Percentiles rank a stretch among this genome's conserved stretches.
Evolutionary conservation across 352 stramenopile genomes (phyloP).

Genomic region (Globisporangium acanthophoron): DNA sequence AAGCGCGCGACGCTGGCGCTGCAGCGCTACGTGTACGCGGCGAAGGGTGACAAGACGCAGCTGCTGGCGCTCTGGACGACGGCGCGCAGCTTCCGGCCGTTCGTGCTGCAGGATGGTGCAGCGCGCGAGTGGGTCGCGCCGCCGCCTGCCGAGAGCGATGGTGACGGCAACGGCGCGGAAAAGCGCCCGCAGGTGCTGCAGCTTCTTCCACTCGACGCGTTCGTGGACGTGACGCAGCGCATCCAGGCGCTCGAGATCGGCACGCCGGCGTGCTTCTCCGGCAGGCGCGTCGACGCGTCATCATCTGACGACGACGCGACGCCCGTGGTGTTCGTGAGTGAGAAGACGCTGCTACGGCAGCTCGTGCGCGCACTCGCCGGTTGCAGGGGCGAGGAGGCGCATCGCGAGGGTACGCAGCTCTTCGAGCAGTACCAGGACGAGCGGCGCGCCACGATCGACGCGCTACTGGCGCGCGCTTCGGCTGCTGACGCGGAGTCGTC

Average conservation of each 20-base stretch:
- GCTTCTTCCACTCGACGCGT: slow-evolving; percentile 28
- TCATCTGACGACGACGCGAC: neutral
- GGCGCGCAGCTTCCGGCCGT: slow-evolving; percentile 22
- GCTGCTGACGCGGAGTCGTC: neutral
- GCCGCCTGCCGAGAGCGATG: neutral
- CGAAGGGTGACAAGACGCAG: slow-evolving; percentile 6
- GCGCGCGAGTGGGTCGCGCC: slow-evolving; percentile 1
- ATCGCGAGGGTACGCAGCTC: slow-evolving; percentile 1
- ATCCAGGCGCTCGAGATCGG: slow-evolving; percentile 11
- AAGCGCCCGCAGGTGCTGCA: slow-evolving; percentile 22
- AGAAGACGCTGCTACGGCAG: slow-evolving; percentile 13
- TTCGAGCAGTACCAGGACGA: slow-evolving; percentile 11
- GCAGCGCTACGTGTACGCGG: slow-evolving; percentile 16
- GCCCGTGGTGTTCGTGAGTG: slow-evolving; percentile 10
- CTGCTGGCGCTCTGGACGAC: slow-evolving; percentile 25
- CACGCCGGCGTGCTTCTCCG: slow-evolving; percentile 21
- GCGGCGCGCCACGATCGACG: neutral
- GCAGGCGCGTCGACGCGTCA: neutral
- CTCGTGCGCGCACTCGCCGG: slow-evolving; percentile 3
- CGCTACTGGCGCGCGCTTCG: neutral
- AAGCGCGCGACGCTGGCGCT: slow-evolving; percentile 19
- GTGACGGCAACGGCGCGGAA: neutral
- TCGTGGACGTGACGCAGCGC: slow-evolving; percentile 14
- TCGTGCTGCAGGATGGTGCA: slow-evolving; percentile 15
- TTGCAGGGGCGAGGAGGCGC: neutral